These are phyloP conservation scores for Cystoderma amianthinum DNA, from an alignment of 768 basidiomycete genomes.

Conservation along the genomic window DNA sequence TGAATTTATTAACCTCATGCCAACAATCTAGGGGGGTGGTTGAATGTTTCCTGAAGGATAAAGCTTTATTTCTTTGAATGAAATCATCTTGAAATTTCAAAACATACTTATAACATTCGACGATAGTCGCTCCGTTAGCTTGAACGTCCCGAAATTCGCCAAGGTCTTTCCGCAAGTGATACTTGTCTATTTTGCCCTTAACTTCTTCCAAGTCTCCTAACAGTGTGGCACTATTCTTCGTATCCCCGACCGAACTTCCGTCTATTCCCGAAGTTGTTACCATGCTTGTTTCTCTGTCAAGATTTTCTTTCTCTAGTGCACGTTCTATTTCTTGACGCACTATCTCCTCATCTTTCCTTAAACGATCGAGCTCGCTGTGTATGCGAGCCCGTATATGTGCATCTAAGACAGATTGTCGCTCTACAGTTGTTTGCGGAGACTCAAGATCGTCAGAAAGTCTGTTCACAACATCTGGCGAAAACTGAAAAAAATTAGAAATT, in stretches of 20 bases:
- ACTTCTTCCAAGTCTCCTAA: constrained; percentile 75
- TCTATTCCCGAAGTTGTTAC: constrained; percentile 32
- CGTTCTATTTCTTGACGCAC: constrained; percentile 69
- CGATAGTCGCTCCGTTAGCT: constrained; percentile 49
- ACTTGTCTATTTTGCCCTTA: constrained; percentile 63
- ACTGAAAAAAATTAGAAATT: constrained; percentile 31
- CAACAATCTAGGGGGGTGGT: constrained; percentile 65
- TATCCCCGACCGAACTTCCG: constrained; percentile 27
- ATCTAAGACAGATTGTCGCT: constrained; percentile 72
- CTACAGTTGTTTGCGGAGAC: constrained; percentile 51
- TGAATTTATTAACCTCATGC: constrained; percentile 67
- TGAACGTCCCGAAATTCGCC: constrained; percentile 50
- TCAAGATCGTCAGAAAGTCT: constrained; percentile 63
- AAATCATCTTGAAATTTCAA: too few relatives aligned
- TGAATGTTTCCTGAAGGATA: constrained; percentile 37
- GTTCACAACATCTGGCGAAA: constrained; percentile 79
- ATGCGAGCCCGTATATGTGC: constrained; percentile 68
- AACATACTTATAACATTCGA: constrained; percentile 81
- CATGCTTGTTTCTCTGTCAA: constrained; percentile 64
- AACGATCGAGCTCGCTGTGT: constrained; percentile 53
- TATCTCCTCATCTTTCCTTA: constrained; percentile 63
- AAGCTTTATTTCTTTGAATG: constrained; percentile 2
- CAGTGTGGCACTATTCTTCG: constrained; percentile 56
- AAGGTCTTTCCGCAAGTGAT: constrained; percentile 49
- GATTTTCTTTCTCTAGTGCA: constrained; percentile 83